Conservation (phyloP, 2,329 filamentous ascomycete genomes). For the Penicillium sp. region DNA sequence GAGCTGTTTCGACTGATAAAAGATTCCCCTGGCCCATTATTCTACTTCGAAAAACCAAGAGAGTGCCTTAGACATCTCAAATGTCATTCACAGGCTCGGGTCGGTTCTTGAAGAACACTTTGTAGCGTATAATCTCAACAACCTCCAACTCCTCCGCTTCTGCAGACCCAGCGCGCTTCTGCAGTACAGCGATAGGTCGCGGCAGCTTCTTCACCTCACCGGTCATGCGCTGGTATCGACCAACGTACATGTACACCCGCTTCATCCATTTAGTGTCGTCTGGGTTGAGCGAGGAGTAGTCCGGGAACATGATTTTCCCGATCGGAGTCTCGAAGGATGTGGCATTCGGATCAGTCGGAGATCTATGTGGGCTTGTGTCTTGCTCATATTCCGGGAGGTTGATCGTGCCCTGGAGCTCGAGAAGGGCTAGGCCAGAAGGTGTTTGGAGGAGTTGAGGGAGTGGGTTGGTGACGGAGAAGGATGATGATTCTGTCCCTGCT, state of each 20-base stretch:
- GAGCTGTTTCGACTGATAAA: background rate
- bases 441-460: slow-evolving; percentile 82
- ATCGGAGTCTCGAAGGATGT: slow-evolving; percentile 49
- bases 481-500: background rate
- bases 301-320: slow-evolving; percentile 72
- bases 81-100: slow-evolving; percentile 71
- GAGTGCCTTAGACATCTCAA: slow-evolving; percentile 13
- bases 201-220: slow-evolving; percentile 86
- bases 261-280: slow-evolving; percentile 78
- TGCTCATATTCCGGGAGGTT: slow-evolving; percentile 55
- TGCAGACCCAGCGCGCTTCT: slow-evolving; percentile 46
- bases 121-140: slow-evolving; percentile 79
- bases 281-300: slow-evolving; percentile 55
- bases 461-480: slow-evolving; percentile 44
- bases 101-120: slow-evolving; percentile 74
- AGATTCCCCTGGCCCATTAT: background rate
- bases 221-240: slow-evolving; percentile 78
- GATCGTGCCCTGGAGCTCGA: slow-evolving; percentile 90
- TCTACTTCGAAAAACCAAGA: background rate
- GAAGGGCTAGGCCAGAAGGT: slow-evolving; percentile 77
- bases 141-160: slow-evolving; percentile 59
- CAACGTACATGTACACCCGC: slow-evolving; percentile 79
- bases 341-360: slow-evolving; percentile 5
- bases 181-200: slow-evolving; percentile 72
- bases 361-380: slow-evolving; percentile 28